Conservation (phyloP, 2,329 filamentous ascomycete species). For the Penicillium sp. region DNA sequence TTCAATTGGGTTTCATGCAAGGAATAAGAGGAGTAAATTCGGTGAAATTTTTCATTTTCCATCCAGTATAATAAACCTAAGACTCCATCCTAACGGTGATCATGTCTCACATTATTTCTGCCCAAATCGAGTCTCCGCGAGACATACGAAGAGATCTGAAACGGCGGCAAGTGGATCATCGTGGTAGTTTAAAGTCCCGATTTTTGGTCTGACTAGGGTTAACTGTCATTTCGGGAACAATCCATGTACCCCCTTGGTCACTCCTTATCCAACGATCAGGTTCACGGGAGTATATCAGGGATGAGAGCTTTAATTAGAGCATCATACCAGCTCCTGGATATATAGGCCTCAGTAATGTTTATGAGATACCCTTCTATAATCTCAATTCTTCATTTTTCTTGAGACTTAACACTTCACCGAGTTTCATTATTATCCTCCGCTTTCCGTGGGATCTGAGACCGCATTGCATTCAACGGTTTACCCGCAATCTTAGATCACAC, state of each 20-base stretch:
- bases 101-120: slow-evolving; percentile 5
- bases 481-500: background rate
- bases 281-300: background rate
- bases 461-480: slow-evolving; percentile 21
- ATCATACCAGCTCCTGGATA: background rate
- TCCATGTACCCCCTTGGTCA: background rate
- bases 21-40: background rate
- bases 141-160: slow-evolving; percentile 19
- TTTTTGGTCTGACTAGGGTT: slow-evolving; percentile 22
- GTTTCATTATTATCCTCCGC: background rate
- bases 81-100: background rate
- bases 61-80: background rate
- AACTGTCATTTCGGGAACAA: slow-evolving; percentile 13
- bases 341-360: background rate
- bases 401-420: background rate
- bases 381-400: background rate
- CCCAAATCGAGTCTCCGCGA: background rate
- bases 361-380: background rate
- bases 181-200: slow-evolving; percentile 8
- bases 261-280: background rate
- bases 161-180: slow-evolving; percentile 23
- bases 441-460: slow-evolving; percentile 21
- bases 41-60: background rate
- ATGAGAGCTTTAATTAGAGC: background rate
- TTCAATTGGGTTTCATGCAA: background rate